A percentile compares a stretch with the other conserved stretches of the same genome.
phyloP scores from a whole-genome alignment of 768 basidiomycete genomes.

The Leucocoprinus leucothites region DNA sequence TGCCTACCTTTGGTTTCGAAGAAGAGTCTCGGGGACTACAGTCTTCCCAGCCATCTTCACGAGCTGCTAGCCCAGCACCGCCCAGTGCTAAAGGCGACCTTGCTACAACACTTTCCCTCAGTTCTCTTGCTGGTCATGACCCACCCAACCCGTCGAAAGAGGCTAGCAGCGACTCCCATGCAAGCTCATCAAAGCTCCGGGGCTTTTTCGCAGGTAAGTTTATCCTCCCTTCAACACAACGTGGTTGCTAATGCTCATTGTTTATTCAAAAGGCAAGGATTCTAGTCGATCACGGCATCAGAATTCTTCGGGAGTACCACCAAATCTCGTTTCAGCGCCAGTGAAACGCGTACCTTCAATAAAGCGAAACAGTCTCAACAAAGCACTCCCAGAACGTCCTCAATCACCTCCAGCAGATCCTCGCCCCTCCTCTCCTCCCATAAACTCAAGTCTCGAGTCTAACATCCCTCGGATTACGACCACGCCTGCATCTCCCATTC shows the following conservation, averaged over 20 bases:
- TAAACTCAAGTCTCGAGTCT: not conserved
- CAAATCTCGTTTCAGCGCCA: slow-evolving; percentile 28
- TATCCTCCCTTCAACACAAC: not conserved
- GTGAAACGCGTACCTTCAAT: slow-evolving; percentile 25
- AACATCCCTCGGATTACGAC: slow-evolving; percentile 26
- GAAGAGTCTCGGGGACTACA: slow-evolving; percentile 26
- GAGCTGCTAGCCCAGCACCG: slow-evolving; percentile 29
- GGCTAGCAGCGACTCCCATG: not conserved
- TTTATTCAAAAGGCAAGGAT: slow-evolving; percentile 12
- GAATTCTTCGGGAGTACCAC: slow-evolving; percentile 16
- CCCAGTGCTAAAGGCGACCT: slow-evolving; percentile 20
- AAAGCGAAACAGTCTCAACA: slow-evolving; percentile 22
- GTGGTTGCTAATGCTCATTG: not conserved
- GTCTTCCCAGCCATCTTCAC: slow-evolving; percentile 18
- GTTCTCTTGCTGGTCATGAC: slow-evolving; percentile 23
- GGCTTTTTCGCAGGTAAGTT: slow-evolving; percentile 30
- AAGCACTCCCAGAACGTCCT: slow-evolving; percentile 6
- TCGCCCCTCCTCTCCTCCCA: slow-evolving; percentile 2
- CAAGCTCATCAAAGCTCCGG: slow-evolving; percentile 24
- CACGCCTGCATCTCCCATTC: slow-evolving; percentile 29
- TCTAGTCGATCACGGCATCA: slow-evolving; percentile 11
- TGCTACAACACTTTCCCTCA: slow-evolving; percentile 26
- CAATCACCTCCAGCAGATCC: not conserved
- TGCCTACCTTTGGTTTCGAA: slow-evolving; percentile 21
- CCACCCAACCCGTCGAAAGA: slow-evolving; percentile 12